Evolutionary conservation across 2,329 filamentous ascomycete species (phyloP).

Genomic region (Pseudopyricularia javanii): DNA sequence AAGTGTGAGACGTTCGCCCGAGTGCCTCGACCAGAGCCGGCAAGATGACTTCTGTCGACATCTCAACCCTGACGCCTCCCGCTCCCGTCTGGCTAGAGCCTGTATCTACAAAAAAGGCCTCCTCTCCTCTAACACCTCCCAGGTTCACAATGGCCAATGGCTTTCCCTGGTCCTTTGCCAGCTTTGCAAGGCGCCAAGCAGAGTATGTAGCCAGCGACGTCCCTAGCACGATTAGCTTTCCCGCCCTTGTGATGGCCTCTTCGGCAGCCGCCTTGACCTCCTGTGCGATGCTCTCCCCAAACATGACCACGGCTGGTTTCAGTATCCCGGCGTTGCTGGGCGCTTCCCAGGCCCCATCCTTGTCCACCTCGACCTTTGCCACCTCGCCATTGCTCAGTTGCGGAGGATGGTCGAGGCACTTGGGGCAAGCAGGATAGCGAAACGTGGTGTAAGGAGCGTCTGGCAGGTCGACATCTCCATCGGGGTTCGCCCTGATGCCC

Average conservation of each 20-base stretch:
- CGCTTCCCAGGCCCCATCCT: slow-evolving; percentile 65
- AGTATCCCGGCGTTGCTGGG: slow-evolving; percentile 63
- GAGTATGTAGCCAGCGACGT: slow-evolving; percentile 92
- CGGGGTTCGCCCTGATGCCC: slow-evolving; percentile 77
- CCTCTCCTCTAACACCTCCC: slow-evolving; percentile 70
- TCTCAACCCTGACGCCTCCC: slow-evolving; percentile 42
- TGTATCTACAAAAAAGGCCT: slow-evolving; percentile 52
- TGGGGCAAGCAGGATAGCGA: slow-evolving; percentile 79
- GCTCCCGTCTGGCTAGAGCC: slow-evolving; percentile 36
- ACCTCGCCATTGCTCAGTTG: slow-evolving; percentile 36
- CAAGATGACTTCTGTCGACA: slow-evolving; percentile 44
- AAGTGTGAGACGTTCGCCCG: neutral
- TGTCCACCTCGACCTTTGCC: slow-evolving; percentile 55
- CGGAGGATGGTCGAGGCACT: slow-evolving; percentile 57
- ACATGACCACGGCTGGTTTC: slow-evolving; percentile 93
- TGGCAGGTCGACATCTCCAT: slow-evolving; percentile 86
- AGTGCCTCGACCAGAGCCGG: slow-evolving; percentile 38
- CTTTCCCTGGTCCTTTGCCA: slow-evolving; percentile 71
- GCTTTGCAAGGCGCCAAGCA: slow-evolving; percentile 79
- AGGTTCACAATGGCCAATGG: slow-evolving; percentile 81
- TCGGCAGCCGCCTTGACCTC: slow-evolving; percentile 67
- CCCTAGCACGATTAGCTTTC: slow-evolving; percentile 66
- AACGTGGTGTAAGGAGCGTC: slow-evolving; percentile 82
- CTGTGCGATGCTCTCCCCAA: slow-evolving; percentile 72
- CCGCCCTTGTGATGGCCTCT: slow-evolving; percentile 63